Percentiles rank a stretch among this genome's conserved stretches.
Evolutionary conservation across 2,329 filamentous ascomycete species (phyloP).

Genomic region (Cercospora sp.): DNA sequence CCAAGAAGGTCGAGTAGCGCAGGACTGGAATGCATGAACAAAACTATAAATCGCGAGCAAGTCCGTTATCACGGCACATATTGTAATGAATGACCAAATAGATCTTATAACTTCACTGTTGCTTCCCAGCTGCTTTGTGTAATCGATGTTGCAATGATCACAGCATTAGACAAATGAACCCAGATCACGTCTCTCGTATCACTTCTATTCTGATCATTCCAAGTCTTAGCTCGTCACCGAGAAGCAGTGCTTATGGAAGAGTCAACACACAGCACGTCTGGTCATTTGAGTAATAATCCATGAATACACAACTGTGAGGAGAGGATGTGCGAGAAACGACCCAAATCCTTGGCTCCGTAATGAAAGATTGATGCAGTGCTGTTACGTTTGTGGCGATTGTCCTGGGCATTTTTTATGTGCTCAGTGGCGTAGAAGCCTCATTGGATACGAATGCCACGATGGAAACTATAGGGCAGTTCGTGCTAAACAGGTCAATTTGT

Average conservation of each 20-base stretch:
- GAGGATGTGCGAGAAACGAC: neutral
- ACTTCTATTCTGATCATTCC: neutral
- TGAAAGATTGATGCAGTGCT: neutral
- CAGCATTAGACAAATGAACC: too few relatives aligned
- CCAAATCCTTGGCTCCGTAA: neutral
- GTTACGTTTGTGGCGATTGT: neutral
- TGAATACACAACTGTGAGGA: neutral
- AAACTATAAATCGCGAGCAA: neutral
- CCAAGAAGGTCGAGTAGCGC: slow-evolving; percentile 39
- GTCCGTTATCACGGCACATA: neutral
- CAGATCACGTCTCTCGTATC: neutral
- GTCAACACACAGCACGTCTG: too few relatives aligned
- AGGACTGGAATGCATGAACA: neutral
- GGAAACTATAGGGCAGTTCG: neutral
- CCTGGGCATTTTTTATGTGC: neutral
- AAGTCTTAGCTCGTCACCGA: too few relatives aligned
- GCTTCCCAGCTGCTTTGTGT: neutral
- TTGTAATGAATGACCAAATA: neutral
- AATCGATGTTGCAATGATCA: neutral
- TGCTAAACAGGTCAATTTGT: neutral
- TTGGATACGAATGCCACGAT: neutral
- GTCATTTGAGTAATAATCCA: too few relatives aligned
- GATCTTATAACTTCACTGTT: neutral
- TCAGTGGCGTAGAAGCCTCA: neutral
- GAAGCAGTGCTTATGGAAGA: too few relatives aligned